Percentiles rank a stretch among this genome's conserved stretches.
Evolutionary conservation across 345 rosid genomes (phyloP).

Genomic region (Camelina laxa): DNA sequence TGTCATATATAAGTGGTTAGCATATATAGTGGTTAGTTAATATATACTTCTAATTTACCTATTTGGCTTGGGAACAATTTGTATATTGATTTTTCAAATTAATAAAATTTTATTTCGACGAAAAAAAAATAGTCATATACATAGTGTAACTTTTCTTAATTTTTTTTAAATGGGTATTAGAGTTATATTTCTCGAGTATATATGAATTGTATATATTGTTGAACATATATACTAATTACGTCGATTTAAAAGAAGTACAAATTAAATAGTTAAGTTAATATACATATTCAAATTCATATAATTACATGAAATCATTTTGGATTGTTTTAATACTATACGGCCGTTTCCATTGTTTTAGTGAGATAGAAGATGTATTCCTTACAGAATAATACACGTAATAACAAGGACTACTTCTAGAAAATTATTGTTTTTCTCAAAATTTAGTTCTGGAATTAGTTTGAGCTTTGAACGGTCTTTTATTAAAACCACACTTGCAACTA

Average conservation of each 20-base stretch:
- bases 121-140: too few relatives aligned
- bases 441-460: not conserved
- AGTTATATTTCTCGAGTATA: not conserved
- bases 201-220: slow-evolving; percentile 12
- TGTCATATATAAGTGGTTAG: slow-evolving; percentile 19
- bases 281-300: not conserved
- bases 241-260: not conserved
- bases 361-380: not conserved
- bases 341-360: not conserved
- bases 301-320: not conserved
- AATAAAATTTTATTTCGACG: too few relatives aligned
- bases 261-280: not conserved
- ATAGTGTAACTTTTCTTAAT: not conserved
- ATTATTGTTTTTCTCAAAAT: too few relatives aligned
- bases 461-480: not conserved
- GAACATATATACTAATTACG: not conserved
- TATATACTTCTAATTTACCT: too few relatives aligned
- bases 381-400: not conserved
- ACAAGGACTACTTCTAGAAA: not conserved
- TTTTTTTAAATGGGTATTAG: not conserved
- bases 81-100: too few relatives aligned
- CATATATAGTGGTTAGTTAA: too few relatives aligned
- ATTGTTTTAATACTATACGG: not conserved
- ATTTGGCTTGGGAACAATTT: too few relatives aligned
- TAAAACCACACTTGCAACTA: not conserved